Evolutionary conservation across 75 land plant species (phyloP), one percentile per base, ranked within the genome.

Genomic region (Larix kaempferi): DNA sequence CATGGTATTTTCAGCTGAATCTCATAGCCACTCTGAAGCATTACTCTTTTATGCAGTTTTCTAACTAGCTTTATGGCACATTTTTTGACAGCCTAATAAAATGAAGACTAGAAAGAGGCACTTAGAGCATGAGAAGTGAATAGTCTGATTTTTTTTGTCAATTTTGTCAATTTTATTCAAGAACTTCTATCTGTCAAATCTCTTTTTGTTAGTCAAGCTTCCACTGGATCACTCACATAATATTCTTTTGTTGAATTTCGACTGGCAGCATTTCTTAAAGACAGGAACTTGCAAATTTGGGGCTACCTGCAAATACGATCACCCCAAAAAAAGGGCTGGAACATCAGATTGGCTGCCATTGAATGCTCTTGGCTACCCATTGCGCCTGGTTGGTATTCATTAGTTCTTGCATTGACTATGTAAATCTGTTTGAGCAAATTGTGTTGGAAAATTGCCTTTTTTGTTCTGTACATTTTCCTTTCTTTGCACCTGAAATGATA

Each of bases 211-310:
- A 14, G 60, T 41, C n/a, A 33, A 33, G 26, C 22, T 69, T 16
- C 12, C 41, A 22, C 2, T 17, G 22, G 16, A 35, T 3, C 49
- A 41, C 35, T 73, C 56, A 22, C 56, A 22, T 17, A 13, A 49
- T 5, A 73, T 73, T 73, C 8, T n/a, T 39, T 58, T 6, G 67
- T n/a, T 59, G 37, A 58, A 39, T 73, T 16, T n/a, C 6, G 6
- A 21, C 17, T 44, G 69, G 77, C 78, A 93, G 93, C 87, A 81
- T 75, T 93, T 73, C 78, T 57, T 93, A 87, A 91, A 80, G 81
- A 93, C 91, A 19, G 94, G 94, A 72, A 81, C 74, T 49, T 91
- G 96, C 78, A 93, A 91, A 82, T 93, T 84, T 83, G 96, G 96
- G 26, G 23, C 91, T 35, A 80, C 94, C 1, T 93, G 96, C 80